These are phyloP conservation scores for Aspergillus sclerotiicarbonarius DNA, from an alignment of 495 filamentous ascomycete genomes.

Conservation along the genomic window DNA sequence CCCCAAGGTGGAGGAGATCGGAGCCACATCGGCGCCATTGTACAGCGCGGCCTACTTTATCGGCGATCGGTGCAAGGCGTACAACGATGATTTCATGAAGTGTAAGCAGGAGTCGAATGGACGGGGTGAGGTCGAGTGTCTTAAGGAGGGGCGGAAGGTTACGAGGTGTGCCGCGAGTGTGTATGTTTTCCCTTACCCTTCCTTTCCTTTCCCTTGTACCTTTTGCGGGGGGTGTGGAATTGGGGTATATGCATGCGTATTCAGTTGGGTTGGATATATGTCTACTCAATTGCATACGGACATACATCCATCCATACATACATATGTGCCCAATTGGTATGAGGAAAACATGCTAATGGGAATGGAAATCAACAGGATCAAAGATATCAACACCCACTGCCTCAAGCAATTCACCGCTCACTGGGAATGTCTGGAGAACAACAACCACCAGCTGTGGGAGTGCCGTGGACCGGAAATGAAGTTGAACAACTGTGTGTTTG, in stretches of 20 bases:
- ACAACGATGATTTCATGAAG: conserved; percentile 99
- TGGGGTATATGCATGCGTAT: background rate
- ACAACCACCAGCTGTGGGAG: conserved; percentile 95
- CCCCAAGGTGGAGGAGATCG: conserved; percentile 87
- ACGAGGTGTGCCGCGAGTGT: conserved; percentile 95
- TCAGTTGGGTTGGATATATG: background rate
- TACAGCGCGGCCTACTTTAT: conserved; percentile 96
- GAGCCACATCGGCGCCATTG: conserved; percentile 85
- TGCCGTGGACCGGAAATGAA: conserved; percentile 76
- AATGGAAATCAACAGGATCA: conserved; percentile 69
- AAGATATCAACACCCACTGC: conserved; percentile 95
- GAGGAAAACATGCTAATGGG: background rate
- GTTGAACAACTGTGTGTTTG: conserved; percentile 89
- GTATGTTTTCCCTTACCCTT: conserved; percentile 54
- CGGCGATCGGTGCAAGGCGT: conserved; percentile 86
- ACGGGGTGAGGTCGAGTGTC: conserved; percentile 85
- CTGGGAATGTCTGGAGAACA: conserved; percentile 93
- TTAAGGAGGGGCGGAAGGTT: conserved; percentile 94
- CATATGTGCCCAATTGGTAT: background rate
- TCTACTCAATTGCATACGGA: no score
- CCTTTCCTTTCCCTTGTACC: background rate
- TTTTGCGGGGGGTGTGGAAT: background rate
- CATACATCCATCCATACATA: no score
- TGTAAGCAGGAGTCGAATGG: conserved; percentile 93
- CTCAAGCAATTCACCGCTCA: conserved; percentile 85